Evolutionary conservation across 2,329 filamentous ascomycete species (phyloP), one percentile per base, ranked within the genome.

Genomic region (Diplodia scrobiculata): DNA sequence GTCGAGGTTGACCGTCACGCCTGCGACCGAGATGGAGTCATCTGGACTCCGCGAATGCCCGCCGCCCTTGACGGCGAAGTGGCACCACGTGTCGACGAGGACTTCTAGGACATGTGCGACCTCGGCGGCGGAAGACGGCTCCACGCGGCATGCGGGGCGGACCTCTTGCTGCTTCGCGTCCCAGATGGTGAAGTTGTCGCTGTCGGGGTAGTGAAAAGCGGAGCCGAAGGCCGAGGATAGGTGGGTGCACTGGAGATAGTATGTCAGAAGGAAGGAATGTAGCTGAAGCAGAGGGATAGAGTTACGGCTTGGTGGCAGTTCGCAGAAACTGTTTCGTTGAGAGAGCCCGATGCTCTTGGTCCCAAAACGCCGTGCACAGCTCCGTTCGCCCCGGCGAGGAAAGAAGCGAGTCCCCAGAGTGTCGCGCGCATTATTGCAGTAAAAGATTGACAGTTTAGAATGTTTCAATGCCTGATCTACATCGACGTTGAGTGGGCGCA

Each of bases 1-100:
- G 13, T 69, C 68, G 59, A 76, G 69, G 58, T 76, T 74, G 50
- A 77, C 72, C 1, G 72, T 73, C 2, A 77, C 72, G 5, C 75
- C 75, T 45, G 72, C 68, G 0, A 71, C 68, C 17, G 75, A 70
- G 32, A 36, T 53, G 1, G 51, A 53, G 29, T 53, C 51, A n/a
- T 53, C 51, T 2, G 14, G 27, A 9, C 32, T 11, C 7, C 51
- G 6, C 13, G 51, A 34, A 11, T 53, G 51, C 7, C 51, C 51
- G 3, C 51, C 51, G 6, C 27, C 27, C 17, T 34, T 53, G 51
- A 53, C 29, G 9, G 51, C 51, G 32, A 53, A 53, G n/a, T 27
- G 51, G 51, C 51, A 53, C 27, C 19, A 53, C 1, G 7, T 34
- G 5, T 34, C 27, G 3, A 34, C 27, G 3, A 53, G 17, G 27